phyloP scores from a whole-genome alignment of 129 eudicot genomes.

The Pseudognaphalium luteoalbum region DNA sequence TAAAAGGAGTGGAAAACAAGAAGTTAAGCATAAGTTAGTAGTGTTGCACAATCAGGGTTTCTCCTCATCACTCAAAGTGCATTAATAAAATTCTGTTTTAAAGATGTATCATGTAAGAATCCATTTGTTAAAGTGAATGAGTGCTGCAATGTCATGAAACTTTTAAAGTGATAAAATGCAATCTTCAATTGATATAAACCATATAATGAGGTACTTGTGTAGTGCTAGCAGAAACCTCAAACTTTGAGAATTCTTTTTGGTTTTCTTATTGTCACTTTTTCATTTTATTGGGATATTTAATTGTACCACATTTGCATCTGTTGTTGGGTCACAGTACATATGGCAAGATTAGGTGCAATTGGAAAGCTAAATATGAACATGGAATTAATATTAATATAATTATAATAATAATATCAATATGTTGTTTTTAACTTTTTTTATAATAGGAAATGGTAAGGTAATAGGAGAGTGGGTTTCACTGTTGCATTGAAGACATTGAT shows the following conservation, averaged over 20 bases:
- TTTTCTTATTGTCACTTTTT: not conserved
- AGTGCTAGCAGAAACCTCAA: not conserved
- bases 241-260: not conserved
- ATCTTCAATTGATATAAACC: not conserved
- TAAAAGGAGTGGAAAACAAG: slow-evolving; percentile 38
- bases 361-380: slow-evolving; percentile 13
- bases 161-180: not conserved
- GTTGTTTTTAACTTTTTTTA: no score
- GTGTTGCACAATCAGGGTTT: slow-evolving; percentile 28
- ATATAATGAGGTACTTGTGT: not conserved
- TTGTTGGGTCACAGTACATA: slow-evolving; percentile 1
- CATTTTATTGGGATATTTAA: not conserved
- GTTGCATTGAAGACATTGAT: slow-evolving; percentile 23
- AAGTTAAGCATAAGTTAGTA: slow-evolving; percentile 27
- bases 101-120: slow-evolving; percentile 1
- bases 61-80: slow-evolving; percentile 23
- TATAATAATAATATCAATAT: no score
- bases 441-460: no score
- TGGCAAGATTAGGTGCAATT: slow-evolving; percentile 20
- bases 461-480: slow-evolving; percentile 24
- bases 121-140: not conserved
- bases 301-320: not conserved
- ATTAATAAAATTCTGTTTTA: not conserved
- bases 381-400: not conserved
- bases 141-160: not conserved